phyloP scores from a whole-genome alignment of 305 asterid genomes.

The Plantago coronopus region DNA sequence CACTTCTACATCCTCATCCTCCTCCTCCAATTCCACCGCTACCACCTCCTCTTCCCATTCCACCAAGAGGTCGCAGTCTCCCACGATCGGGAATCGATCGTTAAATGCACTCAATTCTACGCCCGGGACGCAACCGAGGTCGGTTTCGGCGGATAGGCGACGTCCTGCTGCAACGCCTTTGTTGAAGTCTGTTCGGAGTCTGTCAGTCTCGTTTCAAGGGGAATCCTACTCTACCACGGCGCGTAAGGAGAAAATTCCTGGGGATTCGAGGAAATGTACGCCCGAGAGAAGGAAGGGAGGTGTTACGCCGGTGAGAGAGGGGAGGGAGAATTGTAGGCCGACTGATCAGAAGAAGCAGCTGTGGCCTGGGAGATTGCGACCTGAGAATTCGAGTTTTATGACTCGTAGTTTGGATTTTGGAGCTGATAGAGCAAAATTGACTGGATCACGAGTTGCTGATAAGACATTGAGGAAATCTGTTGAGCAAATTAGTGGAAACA shows the following conservation, averaged over 20 bases:
- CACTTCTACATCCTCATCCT: constrained; percentile 44
- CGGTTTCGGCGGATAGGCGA: constrained; percentile 64
- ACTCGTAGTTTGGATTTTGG: constrained; percentile 72
- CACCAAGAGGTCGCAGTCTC: constrained; percentile 49
- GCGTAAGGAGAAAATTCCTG: constrained; percentile 69
- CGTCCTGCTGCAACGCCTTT: constrained; percentile 50
- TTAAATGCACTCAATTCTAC: constrained; percentile 16
- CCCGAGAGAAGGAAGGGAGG: constrained; percentile 59
- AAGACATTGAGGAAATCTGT: constrained; percentile 38
- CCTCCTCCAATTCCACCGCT: constrained; percentile 51
- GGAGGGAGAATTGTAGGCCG: constrained; percentile 46
- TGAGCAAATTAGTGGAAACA: constrained; percentile 30
- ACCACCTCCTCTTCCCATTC: constrained; percentile 41
- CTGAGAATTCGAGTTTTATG: constrained; percentile 44
- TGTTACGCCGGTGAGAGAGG: constrained; percentile 50
- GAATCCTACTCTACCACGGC: constrained; percentile 49
- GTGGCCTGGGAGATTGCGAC: constrained; percentile 80
- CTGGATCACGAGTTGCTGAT: constrained; percentile 43
- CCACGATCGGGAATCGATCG: constrained; percentile 36
- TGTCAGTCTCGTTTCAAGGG: constrained; percentile 85
- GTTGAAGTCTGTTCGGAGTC: constrained; percentile 58
- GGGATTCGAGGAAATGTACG: constrained; percentile 49
- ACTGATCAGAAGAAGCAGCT: constrained; percentile 56
- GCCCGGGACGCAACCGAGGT: constrained; percentile 37
- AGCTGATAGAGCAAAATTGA: constrained; percentile 35